Evolutionary conservation across 2,329 filamentous ascomycete genomes (phyloP).

Genomic region (Alternaria sp.): DNA sequence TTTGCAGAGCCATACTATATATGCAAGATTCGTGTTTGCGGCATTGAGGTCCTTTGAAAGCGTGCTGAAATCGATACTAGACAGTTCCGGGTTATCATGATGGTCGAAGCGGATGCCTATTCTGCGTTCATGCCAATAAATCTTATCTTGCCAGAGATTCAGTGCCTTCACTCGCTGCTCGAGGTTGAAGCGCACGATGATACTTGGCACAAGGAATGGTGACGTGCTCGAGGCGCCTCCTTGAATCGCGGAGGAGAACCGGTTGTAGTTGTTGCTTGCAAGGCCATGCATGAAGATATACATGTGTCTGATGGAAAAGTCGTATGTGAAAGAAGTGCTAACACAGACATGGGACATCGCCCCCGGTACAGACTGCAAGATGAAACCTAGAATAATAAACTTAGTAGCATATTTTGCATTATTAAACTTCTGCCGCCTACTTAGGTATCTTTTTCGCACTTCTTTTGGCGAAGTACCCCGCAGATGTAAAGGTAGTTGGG

Average conservation of each 20-base stretch:
- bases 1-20: conserved; percentile 14
- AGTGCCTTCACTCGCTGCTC: conserved; percentile 4
- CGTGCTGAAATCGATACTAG: conserved; percentile 16
- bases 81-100: conserved; percentile 1
- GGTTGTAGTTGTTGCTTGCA: conserved; percentile 4
- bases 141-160: conserved; percentile 12
- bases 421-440: neutral
- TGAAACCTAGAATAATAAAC: neutral
- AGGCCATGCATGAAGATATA: conserved; percentile 31
- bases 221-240: neutral
- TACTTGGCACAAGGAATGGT: conserved; percentile 23
- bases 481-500: neutral
- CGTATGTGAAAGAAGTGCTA: conserved; percentile 30
- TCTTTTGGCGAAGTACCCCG: neutral
- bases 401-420: neutral
- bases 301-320: conserved; percentile 26
- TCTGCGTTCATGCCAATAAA: conserved; percentile 17
- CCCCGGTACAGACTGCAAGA: conserved; percentile 17
- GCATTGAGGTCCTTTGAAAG: conserved; percentile 21
- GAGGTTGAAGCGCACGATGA: conserved; percentile 21
- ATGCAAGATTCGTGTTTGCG: conserved; percentile 18
- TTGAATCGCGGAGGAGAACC: neutral
- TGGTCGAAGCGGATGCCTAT: conserved; percentile 21
- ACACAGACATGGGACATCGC: neutral
- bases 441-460: neutral